Evolutionary conservation across 2,329 filamentous ascomycete genomes (phyloP).

Genomic region (Pseudogymnoascus sp.): DNA sequence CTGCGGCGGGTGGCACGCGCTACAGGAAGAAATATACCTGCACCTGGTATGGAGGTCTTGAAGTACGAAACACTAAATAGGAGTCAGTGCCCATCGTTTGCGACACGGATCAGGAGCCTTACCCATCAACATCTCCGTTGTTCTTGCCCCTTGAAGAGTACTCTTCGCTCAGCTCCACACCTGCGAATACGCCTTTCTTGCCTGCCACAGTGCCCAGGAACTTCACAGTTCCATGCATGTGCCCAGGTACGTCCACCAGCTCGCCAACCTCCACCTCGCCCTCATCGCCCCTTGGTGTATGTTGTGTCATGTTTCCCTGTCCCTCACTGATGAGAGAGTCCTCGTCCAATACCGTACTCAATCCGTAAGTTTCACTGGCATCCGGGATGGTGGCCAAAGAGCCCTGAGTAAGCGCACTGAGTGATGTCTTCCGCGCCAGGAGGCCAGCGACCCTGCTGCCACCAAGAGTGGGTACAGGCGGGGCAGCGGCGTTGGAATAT

Average conservation of each 20-base stretch:
- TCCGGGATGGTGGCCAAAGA: conserved; percentile 59
- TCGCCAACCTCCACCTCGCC: conserved; percentile 67
- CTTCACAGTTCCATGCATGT: conserved; percentile 82
- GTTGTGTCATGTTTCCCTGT: conserved; percentile 40
- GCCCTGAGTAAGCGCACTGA: conserved; percentile 58
- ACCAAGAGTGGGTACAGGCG: conserved; percentile 3
- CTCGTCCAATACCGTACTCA: conserved; percentile 46
- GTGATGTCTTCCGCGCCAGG: conserved; percentile 61
- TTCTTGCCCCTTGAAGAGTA: conserved; percentile 86
- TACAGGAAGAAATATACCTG: conserved; percentile 89
- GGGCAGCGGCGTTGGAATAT: conserved; percentile 16
- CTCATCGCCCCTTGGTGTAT: conserved; percentile 46
- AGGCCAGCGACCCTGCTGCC: conserved; percentile 25
- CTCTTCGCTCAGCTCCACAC: conserved; percentile 77
- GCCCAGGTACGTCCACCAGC: conserved; percentile 81
- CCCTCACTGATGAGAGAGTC: conserved; percentile 27
- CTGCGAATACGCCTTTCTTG: conserved; percentile 86
- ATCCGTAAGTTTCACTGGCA: conserved; percentile 55
- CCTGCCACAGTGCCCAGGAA: conserved; percentile 82
- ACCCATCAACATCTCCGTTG: conserved; percentile 92
- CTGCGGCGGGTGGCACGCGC: conserved; percentile 68
- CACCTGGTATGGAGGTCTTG: conserved; percentile 63
- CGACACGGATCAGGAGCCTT: conserved; percentile 31
- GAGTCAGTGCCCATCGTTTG: conserved; percentile 19
- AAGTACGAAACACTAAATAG: conserved; percentile 64